phyloP scores from a whole-genome alignment of 768 basidiomycete genomes.

The Dentipellis sp. region DNA sequence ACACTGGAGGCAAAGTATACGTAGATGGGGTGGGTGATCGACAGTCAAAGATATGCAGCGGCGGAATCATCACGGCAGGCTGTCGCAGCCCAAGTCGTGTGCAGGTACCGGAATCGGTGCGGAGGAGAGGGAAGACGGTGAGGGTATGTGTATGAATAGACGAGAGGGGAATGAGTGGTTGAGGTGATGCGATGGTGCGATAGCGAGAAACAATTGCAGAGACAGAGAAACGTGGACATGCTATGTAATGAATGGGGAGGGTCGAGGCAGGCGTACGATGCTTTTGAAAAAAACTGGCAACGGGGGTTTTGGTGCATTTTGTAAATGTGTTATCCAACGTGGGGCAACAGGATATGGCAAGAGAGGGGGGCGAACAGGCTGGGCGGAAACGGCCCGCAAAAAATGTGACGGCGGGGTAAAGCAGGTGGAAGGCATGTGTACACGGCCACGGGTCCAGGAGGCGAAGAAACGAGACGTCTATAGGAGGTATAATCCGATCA shows the following conservation, averaged over 20 bases:
- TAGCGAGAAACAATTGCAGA: not conserved
- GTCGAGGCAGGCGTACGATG: not conserved
- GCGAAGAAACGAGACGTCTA: constrained; percentile 8
- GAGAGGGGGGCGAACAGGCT: not conserved
- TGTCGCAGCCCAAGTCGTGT: not conserved
- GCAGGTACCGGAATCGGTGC: not conserved
- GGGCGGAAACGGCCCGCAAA: not conserved
- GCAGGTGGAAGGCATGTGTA: not conserved
- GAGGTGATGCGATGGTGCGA: not conserved
- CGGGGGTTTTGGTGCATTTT: not conserved
- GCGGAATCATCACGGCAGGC: not conserved
- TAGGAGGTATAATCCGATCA: not conserved
- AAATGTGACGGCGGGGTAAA: constrained; percentile 2
- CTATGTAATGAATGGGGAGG: not conserved
- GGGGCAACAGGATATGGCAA: not conserved
- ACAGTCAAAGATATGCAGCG: constrained; percentile 5
- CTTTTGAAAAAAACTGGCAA: not conserved
- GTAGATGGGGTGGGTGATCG: constrained; percentile 1
- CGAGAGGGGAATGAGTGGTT: not conserved
- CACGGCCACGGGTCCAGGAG: not conserved
- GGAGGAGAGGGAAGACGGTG: not conserved
- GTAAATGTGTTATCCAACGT: not conserved
- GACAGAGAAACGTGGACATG: not conserved
- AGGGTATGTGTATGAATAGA: not conserved
- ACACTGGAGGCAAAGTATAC: constrained; percentile 3